These are phyloP conservation scores for Aureobasidium namibiae DNA, from an alignment of 2,329 filamentous ascomycete genomes.

Conservation along the genomic window DNA sequence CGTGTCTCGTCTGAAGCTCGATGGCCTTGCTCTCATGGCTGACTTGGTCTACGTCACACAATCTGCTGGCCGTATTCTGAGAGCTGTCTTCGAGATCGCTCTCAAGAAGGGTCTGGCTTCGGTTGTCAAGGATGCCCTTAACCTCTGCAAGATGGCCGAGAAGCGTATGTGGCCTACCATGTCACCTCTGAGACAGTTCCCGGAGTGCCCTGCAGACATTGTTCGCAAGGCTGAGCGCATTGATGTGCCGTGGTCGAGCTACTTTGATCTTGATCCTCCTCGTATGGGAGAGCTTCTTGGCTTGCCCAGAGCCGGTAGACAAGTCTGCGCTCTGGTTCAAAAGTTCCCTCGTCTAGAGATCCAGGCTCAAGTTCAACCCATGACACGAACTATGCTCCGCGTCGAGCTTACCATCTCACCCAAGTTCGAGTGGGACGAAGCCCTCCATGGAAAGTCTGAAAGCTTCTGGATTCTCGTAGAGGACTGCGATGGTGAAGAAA, in stretches of 20 bases:
- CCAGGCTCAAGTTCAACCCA: conserved; percentile 86
- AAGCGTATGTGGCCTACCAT: conserved; percentile 99
- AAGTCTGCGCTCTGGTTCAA: conserved; percentile 75
- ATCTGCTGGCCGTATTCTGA: conserved; percentile 88
- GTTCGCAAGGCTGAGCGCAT: conserved; percentile 90
- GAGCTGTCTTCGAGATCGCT: conserved; percentile 95
- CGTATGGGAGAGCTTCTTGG: conserved; percentile 92
- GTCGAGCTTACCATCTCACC: conserved; percentile 87
- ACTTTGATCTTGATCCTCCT: conserved; percentile 93
- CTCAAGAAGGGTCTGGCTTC: conserved; percentile 93
- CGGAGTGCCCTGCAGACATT: conserved; percentile 72
- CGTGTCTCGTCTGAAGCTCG: conserved; percentile 87
- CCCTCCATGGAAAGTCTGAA: conserved; percentile 78
- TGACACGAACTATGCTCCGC: conserved; percentile 87
- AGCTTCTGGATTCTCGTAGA: conserved; percentile 97
- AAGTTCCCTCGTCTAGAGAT: conserved; percentile 93
- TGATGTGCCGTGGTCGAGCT: conserved; percentile 85
- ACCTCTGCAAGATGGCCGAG: conserved; percentile 98
- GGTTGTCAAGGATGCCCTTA: conserved; percentile 84
- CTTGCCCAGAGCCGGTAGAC: conserved; percentile 77
- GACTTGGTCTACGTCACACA: conserved; percentile 99
- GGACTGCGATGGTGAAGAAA: conserved; percentile 93
- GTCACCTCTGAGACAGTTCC: conserved; percentile 89
- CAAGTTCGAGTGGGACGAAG: conserved; percentile 92
- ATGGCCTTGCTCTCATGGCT: conserved; percentile 91